These are phyloP conservation scores for Rosa persica DNA, from an alignment of 306 rosid species.

Conservation along the genomic window DNA sequence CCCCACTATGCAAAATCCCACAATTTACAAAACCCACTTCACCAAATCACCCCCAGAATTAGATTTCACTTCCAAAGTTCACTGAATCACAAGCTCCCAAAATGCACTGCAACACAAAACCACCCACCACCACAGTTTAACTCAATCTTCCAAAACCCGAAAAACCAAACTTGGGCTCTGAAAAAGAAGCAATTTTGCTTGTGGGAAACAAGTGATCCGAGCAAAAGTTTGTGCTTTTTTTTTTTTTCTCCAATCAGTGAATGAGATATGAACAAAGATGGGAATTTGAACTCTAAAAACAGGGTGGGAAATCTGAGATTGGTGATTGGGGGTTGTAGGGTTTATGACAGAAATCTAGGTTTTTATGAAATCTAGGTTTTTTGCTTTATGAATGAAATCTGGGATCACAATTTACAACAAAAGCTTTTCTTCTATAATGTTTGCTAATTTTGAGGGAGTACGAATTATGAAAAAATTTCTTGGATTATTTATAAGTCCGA, in stretches of 20 bases:
- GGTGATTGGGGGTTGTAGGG: slow-evolving; percentile 33
- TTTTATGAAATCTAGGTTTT: slow-evolving; percentile 29
- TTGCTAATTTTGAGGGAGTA: slow-evolving; percentile 36
- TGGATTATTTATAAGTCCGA: slow-evolving; percentile 36
- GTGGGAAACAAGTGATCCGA: slow-evolving; percentile 15
- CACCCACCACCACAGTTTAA: background rate
- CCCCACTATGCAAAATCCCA: slow-evolving; percentile 12
- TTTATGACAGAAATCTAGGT: slow-evolving; percentile 42
- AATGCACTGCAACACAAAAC: slow-evolving; percentile 28
- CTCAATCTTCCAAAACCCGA: slow-evolving; percentile 26
- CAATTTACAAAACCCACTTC: slow-evolving; percentile 31
- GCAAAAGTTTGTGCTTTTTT: background rate
- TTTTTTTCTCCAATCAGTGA: background rate
- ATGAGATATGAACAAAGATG: background rate
- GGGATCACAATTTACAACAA: slow-evolving; percentile 41
- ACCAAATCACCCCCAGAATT: slow-evolving; percentile 29
- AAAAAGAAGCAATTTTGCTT: slow-evolving; percentile 16
- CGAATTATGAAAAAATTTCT: slow-evolving; percentile 15
- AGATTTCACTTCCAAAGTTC: slow-evolving; percentile 23
- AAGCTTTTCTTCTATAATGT: background rate
- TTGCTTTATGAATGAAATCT: slow-evolving; percentile 35
- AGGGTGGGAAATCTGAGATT: slow-evolving; percentile 28
- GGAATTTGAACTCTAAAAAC: slow-evolving; percentile 4
- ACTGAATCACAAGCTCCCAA: slow-evolving; percentile 26
- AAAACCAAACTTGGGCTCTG: slow-evolving; percentile 18